Conservation (phyloP, 2,329 filamentous ascomycete species). For the Nigrograna mackinnonii region DNA sequence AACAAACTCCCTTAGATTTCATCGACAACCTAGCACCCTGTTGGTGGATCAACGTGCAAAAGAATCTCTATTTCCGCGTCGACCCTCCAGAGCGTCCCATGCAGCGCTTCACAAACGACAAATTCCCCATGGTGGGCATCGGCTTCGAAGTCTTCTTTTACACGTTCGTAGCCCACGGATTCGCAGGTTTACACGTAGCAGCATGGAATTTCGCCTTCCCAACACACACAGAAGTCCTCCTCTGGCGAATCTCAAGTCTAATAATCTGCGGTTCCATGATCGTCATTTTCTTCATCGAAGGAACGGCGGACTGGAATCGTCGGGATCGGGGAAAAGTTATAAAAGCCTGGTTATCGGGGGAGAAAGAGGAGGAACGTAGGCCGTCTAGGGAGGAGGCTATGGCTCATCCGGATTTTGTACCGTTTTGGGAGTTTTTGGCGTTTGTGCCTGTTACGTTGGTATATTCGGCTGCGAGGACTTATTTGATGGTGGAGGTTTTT, state of each 20-base stretch:
- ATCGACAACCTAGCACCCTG: constrained; percentile 14
- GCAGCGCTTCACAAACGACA: neutral
- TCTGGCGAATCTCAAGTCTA: neutral
- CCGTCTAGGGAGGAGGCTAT: neutral
- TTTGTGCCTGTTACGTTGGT: neutral
- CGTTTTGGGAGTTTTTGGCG: neutral
- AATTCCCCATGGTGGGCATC: neutral
- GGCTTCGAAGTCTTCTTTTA: neutral
- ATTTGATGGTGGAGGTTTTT: constrained; percentile 31
- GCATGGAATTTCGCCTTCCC: neutral
- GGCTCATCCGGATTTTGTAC: neutral
- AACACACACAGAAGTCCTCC: neutral
- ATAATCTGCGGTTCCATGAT: neutral
- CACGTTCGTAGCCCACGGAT: neutral
- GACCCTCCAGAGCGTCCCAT: constrained; percentile 16
- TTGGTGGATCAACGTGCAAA: constrained; percentile 20
- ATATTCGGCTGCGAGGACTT: constrained; percentile 4
- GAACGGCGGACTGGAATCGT: neutral
- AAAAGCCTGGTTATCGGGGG: neutral
- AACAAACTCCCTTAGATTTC: constrained; percentile 13
- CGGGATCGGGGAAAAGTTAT: neutral
- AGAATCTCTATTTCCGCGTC: constrained; percentile 19
- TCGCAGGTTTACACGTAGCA: constrained; percentile 10
- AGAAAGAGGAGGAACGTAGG: neutral
- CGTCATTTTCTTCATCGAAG: neutral